Conservation (phyloP, 495 filamentous ascomycete species). For the Penicillium cinerascens region DNA sequence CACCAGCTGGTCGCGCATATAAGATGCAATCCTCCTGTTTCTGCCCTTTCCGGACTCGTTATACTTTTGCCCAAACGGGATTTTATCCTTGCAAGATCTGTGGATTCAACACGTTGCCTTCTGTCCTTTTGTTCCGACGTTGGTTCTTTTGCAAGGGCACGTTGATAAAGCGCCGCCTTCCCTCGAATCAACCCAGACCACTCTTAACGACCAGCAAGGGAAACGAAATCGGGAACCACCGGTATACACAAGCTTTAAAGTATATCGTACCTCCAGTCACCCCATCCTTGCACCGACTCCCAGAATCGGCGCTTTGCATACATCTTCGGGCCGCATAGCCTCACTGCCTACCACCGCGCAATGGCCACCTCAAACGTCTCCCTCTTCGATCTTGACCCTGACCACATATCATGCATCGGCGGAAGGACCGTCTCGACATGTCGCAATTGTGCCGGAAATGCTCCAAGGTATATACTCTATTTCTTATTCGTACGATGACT, state of each 20-base stretch:
- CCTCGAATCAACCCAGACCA: neutral
- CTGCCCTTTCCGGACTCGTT: conserved; percentile 14
- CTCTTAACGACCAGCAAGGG: neutral
- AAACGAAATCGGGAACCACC: neutral
- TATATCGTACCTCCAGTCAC: neutral
- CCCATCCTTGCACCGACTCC: conserved; percentile 1
- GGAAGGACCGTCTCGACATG: conserved; percentile 38
- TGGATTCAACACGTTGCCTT: conserved; percentile 9
- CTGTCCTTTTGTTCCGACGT: conserved; percentile 12
- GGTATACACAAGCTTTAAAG: neutral
- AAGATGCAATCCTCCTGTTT: conserved; percentile 15
- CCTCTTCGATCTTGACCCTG: conserved; percentile 29
- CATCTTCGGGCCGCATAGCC: neutral
- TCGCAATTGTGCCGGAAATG: conserved; percentile 38
- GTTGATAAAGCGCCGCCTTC: conserved; percentile 4
- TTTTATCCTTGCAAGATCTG: conserved; percentile 16
- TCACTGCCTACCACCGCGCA: neutral
- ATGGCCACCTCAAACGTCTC: conserved; percentile 24
- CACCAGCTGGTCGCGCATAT: conserved; percentile 15
- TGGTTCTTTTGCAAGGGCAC: neutral
- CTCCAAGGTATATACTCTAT: conserved; percentile 30
- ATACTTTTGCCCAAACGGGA: conserved; percentile 20
- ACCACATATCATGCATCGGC: conserved; percentile 36
- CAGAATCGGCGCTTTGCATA: neutral
- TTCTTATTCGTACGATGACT: neutral